phyloP scores from a whole-genome alignment of 106 monocot genomes.

The Gastrodia elata region DNA sequence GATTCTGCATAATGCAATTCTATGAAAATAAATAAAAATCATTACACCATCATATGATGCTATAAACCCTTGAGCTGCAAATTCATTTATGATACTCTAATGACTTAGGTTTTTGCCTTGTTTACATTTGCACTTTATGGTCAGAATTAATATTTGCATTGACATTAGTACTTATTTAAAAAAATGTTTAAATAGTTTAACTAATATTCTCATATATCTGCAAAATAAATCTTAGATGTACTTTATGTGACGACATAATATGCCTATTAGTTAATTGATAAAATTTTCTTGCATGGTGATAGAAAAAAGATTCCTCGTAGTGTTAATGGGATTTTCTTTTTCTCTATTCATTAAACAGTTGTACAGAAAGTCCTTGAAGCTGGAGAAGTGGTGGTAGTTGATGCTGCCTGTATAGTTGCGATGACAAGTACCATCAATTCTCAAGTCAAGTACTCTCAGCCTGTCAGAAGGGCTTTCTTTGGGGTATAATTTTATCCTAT shows the following conservation, averaged over 20 bases:
- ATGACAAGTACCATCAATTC: slow-evolving; percentile 59
- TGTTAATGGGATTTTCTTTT: not conserved
- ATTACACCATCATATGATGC: not conserved
- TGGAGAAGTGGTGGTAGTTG: slow-evolving; percentile 65
- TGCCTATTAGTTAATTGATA: not conserved
- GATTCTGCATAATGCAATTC: no score
- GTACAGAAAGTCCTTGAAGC: slow-evolving; percentile 80
- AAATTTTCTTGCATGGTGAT: not conserved
- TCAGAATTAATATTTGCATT: not conserved
- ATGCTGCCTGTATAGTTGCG: slow-evolving; percentile 71
- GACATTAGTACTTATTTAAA: not conserved
- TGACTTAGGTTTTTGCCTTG: not conserved
- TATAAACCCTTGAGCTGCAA: not conserved
- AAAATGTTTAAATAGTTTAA: not conserved
- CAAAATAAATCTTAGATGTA: no score
- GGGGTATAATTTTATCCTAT: slow-evolving; percentile 39
- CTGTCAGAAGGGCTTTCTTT: slow-evolving; percentile 65
- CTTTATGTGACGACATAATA: not conserved
- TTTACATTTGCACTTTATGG: not conserved
- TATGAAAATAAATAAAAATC: no score
- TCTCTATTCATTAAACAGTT: slow-evolving; percentile 31
- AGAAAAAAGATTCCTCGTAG: not conserved
- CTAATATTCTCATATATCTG: not conserved
- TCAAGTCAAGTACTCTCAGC: slow-evolving; percentile 55
- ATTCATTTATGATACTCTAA: not conserved